phyloP scores from a whole-genome alignment of 1,284 basidiomycete species.

The Cryptococcus sp. region DNA sequence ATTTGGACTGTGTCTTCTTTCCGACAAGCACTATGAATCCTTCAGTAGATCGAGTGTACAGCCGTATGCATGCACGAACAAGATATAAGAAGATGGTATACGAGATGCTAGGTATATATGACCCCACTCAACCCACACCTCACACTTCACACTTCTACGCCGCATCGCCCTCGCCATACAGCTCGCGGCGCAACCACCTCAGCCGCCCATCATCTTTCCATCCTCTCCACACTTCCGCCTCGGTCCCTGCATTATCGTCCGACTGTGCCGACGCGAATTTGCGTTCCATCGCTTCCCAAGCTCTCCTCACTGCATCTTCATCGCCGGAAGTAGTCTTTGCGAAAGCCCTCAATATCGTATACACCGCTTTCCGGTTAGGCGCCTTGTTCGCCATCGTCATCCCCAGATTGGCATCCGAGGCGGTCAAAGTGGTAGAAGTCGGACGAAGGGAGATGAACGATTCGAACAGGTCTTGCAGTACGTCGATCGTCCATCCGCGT shows the following conservation, averaged over 20 bases:
- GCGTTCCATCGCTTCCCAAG: conserved; percentile 35
- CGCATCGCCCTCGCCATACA: conserved; percentile 4
- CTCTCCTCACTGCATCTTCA: conserved; percentile 26
- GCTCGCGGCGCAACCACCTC: conserved; percentile 16
- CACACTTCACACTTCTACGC: neutral
- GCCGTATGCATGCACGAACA: no score
- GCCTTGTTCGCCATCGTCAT: conserved; percentile 13
- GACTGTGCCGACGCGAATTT: conserved; percentile 44
- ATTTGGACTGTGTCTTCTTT: no score
- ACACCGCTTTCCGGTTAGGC: conserved; percentile 36
- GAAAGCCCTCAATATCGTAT: conserved; percentile 43
- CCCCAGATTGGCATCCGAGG: no score
- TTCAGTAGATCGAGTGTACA: no score
- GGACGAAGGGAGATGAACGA: conserved; percentile 30
- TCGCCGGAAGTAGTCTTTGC: conserved; percentile 40
- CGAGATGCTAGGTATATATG: no score
- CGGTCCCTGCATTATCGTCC: conserved; percentile 15
- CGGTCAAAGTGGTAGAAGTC: neutral
- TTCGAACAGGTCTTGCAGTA: conserved; percentile 35
- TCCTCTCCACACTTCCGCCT: conserved; percentile 34
- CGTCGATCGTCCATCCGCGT: conserved; percentile 29
- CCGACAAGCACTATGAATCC: no score
- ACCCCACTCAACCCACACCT: neutral
- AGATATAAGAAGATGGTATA: no score
- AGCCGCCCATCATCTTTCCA: conserved; percentile 37